Evolutionary conservation across 805 yeast genomes (phyloP), one percentile per base, ranked within the genome.

Genomic region (Kuraishia ogatae): DNA sequence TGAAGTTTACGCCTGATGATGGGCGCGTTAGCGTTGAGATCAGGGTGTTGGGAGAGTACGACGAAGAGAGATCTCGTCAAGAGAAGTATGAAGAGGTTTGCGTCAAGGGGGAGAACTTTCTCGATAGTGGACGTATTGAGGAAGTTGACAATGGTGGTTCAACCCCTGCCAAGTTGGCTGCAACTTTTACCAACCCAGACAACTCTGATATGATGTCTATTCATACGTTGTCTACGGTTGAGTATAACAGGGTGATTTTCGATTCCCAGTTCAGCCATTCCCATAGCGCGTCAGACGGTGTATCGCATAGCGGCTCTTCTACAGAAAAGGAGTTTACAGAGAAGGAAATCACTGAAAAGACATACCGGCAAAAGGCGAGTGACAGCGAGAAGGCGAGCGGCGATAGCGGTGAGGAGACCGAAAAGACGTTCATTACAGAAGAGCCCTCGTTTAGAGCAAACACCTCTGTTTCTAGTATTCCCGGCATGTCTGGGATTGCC

Each of bases 1-100:
- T 94, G 62, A 94, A 94, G 67, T 94, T 94, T 63, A 92, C 98
- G 0, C 97, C 97, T 0, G 87, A 84, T 19, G 89, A 89, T 57
- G 98, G 97, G 1, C 77, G 80, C 17, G 96, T 92, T 13, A 77
- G 77, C 28, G 89, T 89, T 8, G 66, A 75, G 1, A 79, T 87
- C 59, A 79, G 75, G 58, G 66, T 85, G n/a, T 55, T 85, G 20
- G 94, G 94, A 47, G 88, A 83, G 63, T 88, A 85, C 64, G 94
- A 87, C 62, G 77, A 73, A 61, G 71, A 65, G 23, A 66, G 69
- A 56, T 81, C 89, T 26, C 68, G 68, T 52, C 61, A 58, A 0
- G 65, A 61, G 15, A 66, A 78, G 49, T 81, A 67, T 61, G 69
- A 71, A 24, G 67, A 75, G 46, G 89, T 84, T 3, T 76, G 67